Percentiles rank a stretch among this genome's conserved stretches.
phyloP scores from a whole-genome alignment of 768 basidiomycete species.

The Chalciporus chontae region DNA sequence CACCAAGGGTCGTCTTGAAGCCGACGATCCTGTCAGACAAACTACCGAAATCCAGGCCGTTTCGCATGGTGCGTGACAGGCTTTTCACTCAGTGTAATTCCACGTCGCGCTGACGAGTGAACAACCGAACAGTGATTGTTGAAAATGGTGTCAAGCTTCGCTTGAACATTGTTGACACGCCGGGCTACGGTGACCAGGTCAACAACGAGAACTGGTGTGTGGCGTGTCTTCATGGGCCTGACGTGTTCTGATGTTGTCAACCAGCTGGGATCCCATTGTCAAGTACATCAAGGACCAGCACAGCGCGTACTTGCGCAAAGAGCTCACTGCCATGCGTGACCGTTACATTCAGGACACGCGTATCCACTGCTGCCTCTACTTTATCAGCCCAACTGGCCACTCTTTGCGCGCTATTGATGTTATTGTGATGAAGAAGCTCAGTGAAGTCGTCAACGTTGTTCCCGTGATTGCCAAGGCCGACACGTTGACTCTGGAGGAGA shows the following conservation, averaged over 20 bases:
- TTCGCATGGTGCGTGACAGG: slow-evolving; percentile 72
- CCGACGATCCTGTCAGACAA: slow-evolving; percentile 88
- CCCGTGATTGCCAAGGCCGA: slow-evolving; percentile 99
- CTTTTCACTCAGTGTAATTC: background rate
- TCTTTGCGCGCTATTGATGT: slow-evolving; percentile 94
- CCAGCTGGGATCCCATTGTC: slow-evolving; percentile 98
- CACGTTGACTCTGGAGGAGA: slow-evolving; percentile 89
- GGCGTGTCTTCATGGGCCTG: background rate
- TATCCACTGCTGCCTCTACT: slow-evolving; percentile 97
- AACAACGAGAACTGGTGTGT: slow-evolving; percentile 97
- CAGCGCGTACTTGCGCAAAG: slow-evolving; percentile 97
- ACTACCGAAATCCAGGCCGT: slow-evolving; percentile 96
- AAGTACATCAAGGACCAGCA: slow-evolving; percentile 99
- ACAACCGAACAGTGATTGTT: slow-evolving; percentile 65
- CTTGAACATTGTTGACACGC: slow-evolving; percentile 98
- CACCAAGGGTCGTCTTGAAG: slow-evolving; percentile 88
- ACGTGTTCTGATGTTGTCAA: slow-evolving; percentile 2
- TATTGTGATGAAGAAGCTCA: slow-evolving; percentile 98
- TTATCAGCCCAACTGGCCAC: slow-evolving; percentile 99
- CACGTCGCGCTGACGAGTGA: slow-evolving; percentile 9
- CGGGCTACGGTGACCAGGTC: slow-evolving; percentile 96
- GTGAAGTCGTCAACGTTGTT: slow-evolving; percentile 98
- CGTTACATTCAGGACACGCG: slow-evolving; percentile 98
- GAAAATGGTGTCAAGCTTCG: slow-evolving; percentile 95
- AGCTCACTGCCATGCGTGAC: slow-evolving; percentile 98